phyloP scores from a whole-genome alignment of 148 eudicot species.

The Mesembryanthemum crystallinum region DNA sequence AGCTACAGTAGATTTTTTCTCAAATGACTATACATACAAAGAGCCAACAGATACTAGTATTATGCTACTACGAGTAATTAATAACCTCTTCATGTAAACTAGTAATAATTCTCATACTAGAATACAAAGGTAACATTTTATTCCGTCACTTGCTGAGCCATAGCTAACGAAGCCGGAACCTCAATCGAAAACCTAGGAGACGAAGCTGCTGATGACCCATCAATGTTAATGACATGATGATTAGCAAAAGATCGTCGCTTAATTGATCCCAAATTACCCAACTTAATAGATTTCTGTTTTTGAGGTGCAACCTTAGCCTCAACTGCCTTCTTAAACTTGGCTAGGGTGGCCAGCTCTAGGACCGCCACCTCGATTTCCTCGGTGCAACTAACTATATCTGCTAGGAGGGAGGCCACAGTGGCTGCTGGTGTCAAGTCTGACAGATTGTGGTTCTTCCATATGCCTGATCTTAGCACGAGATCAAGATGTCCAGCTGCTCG shows the following conservation, averaged over 20 bases:
- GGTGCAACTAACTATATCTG: constrained; percentile 21
- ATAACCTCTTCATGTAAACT: too few species aligned
- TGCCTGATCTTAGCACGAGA: constrained; percentile 24
- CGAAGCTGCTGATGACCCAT: neutral
- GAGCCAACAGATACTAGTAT: too few species aligned
- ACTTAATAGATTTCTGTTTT: neutral
- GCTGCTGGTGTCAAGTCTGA: constrained; percentile 16
- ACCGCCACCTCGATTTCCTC: constrained; percentile 34
- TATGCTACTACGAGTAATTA: too few species aligned
- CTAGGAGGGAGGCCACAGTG: constrained; percentile 33
- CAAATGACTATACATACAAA: too few species aligned
- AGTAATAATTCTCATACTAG: too few species aligned
- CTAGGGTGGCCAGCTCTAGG: constrained; percentile 30
- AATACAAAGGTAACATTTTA: neutral
- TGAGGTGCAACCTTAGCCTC: constrained; percentile 15
- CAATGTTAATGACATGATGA: constrained; percentile 29
- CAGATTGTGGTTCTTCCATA: constrained; percentile 22
- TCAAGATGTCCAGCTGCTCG: constrained; percentile 35
- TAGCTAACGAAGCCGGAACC: constrained; percentile 22
- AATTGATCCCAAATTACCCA: constrained; percentile 11
- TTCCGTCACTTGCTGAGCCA: constrained; percentile 20
- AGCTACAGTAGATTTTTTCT: too few species aligned
- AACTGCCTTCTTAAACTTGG: constrained; percentile 20
- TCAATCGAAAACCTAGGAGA: neutral
- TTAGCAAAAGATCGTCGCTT: constrained; percentile 24